phyloP scores from a whole-genome alignment of 768 basidiomycete genomes.

The Chiua virens region DNA sequence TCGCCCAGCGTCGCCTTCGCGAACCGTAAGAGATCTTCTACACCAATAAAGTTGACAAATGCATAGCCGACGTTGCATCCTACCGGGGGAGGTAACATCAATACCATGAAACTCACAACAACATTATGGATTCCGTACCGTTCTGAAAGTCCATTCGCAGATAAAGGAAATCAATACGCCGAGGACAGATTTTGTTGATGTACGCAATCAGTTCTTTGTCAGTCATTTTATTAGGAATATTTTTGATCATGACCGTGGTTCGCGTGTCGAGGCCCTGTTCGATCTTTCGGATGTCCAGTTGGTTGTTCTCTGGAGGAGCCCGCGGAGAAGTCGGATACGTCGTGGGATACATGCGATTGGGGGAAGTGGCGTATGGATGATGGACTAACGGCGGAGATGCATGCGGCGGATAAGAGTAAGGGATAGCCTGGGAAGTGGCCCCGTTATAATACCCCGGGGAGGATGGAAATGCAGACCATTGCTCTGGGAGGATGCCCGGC shows the following conservation, averaged over 20 bases:
- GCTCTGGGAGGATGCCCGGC: constrained; percentile 25
- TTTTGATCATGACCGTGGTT: constrained; percentile 89
- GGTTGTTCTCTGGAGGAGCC: constrained; percentile 45
- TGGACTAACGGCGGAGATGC: constrained; percentile 21
- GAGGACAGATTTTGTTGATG: constrained; percentile 70
- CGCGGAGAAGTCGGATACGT: constrained; percentile 30
- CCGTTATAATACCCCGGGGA: constrained; percentile 29
- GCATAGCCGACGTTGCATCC: constrained; percentile 82
- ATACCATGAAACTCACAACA: neutral
- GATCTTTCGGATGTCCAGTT: constrained; percentile 68
- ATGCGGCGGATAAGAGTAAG: constrained; percentile 32
- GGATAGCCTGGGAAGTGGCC: constrained; percentile 16
- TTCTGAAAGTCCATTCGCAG: constrained; percentile 85
- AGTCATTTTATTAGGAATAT: constrained; percentile 91
- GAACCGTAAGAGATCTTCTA: constrained; percentile 74
- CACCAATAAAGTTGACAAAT: constrained; percentile 87
- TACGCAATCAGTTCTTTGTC: constrained; percentile 68
- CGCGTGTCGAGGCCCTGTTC: constrained; percentile 77
- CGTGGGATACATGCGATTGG: constrained; percentile 20
- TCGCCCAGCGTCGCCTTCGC: constrained; percentile 72
- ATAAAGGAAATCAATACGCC: constrained; percentile 84
- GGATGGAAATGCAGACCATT: constrained; percentile 31
- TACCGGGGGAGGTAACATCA: constrained; percentile 25
- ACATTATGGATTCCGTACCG: constrained; percentile 41
- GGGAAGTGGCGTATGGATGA: constrained; percentile 17